Percentiles rank a stretch among this genome's conserved stretches.
phyloP scores from a whole-genome alignment of 2,329 filamentous ascomycete species.

The Tolypocladium endophyticum region DNA sequence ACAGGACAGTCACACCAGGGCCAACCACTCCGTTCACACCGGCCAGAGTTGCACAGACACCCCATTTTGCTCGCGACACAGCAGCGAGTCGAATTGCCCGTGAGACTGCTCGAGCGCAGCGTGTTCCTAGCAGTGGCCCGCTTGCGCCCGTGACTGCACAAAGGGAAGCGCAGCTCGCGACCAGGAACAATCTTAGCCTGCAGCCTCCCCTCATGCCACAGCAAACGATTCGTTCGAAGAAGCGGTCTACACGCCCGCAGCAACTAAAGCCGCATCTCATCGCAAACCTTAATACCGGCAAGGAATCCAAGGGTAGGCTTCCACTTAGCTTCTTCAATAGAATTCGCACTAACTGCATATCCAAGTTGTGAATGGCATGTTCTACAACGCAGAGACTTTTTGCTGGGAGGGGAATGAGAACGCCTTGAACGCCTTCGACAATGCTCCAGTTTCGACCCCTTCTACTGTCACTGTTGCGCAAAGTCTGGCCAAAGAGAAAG shows the following conservation, averaged over 20 bases:
- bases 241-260: slow-evolving; percentile 45
- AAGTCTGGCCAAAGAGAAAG: slow-evolving; percentile 43
- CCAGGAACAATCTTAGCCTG: slow-evolving; percentile 35
- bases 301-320: slow-evolving; percentile 68
- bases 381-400: slow-evolving; percentile 78
- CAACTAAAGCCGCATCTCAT: slow-evolving; percentile 80
- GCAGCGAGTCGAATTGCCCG: slow-evolving; percentile 54
- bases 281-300: slow-evolving; percentile 64
- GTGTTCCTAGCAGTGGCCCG: slow-evolving; percentile 41
- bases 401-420: slow-evolving; percentile 97
- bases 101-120: slow-evolving; percentile 51
- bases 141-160: slow-evolving; percentile 45
- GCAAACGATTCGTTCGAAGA: slow-evolving; percentile 39
- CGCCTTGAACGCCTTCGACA: slow-evolving; percentile 69
- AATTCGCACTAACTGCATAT: slow-evolving; percentile 16
- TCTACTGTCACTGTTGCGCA: slow-evolving; percentile 27
- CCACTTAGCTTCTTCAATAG: background rate
- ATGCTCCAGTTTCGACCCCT: slow-evolving; percentile 40
- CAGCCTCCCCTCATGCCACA: slow-evolving; percentile 27
- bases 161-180: slow-evolving; percentile 41
- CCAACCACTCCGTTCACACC: slow-evolving; percentile 47
- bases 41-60: slow-evolving; percentile 41
- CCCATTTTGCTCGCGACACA: slow-evolving; percentile 56
- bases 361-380: slow-evolving; percentile 84
- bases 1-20: slow-evolving; percentile 41